Base-by-base conservation (phyloP, 2,329 filamentous ascomycete genomes). In the Colletotrichum phormii region DNA sequence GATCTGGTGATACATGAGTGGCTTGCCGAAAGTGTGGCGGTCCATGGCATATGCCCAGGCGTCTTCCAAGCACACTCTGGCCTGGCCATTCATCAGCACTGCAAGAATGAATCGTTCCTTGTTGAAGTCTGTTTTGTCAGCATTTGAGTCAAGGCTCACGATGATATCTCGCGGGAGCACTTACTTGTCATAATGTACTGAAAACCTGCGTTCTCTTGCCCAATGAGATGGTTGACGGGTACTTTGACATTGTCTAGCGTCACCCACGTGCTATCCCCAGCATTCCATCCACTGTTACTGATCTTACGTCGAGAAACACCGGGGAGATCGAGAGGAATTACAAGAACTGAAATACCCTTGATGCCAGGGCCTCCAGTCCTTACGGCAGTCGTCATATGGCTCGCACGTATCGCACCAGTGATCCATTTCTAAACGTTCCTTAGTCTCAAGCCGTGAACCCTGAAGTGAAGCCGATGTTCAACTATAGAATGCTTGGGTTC, bases 371-470 rank as follows among this genome's bases (percentile, higher is more conserved):
- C 87, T 5, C 89, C 89, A 0, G 89, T 92, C 12, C 90, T 83
- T 5, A 91, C 89, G 1, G 90, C 91, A 22, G 90, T 89, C 0
- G 90, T 91, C 78, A 88, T 87, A 77, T 90, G 89, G 64, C 89
- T 86, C 7, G 90, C 88, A 84, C 86, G 90, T 2, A 89, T 86
- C 15, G 85, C 88, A 59, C 89, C 89, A 0, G 91, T 92, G 75
- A 93, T 92, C 89, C 90, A 92, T 79, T 92, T 92, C 84, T 93
- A 18, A 18, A 18, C 5, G 37, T 42, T 15, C 5, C 15, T 42
- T 8, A 42, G 37, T 18, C 15, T 8, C 13, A 8, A 42, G 37
- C 6, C 37, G 15, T 42, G 37, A 42, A 6, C 15, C 15, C 7
- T 42, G 37, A 8, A 42, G 37, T 15, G 15, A 42, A 18, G 37